These are phyloP conservation scores for Juncus effusus DNA, from an alignment of 176 grass and related monocot genomes.

Conservation along the genomic window DNA sequence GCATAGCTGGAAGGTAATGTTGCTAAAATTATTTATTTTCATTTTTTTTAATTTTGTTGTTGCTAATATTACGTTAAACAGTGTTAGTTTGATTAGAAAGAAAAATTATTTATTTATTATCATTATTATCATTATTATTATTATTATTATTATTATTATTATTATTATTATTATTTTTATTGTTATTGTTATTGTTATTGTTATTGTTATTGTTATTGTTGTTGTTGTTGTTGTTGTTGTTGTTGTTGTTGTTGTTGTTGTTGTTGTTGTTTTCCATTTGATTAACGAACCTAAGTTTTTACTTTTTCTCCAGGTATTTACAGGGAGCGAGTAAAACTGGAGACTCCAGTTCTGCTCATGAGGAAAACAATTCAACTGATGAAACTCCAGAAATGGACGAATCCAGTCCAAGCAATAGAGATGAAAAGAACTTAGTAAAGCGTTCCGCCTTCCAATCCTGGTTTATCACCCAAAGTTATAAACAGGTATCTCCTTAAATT, in stretches of 20 bases:
- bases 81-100: background rate
- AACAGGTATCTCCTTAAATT: slow-evolving; percentile 57
- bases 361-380: slow-evolving; percentile 34
- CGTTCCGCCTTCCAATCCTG: slow-evolving; percentile 41
- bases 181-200: background rate
- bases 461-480: slow-evolving; percentile 83
- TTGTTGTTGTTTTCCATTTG: background rate
- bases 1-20: slow-evolving; percentile 88
- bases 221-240: no score
- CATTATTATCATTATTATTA: no score
- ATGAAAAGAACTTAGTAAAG: slow-evolving; percentile 13
- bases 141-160: no score
- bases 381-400: slow-evolving; percentile 29
- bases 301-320: slow-evolving; percentile 48
- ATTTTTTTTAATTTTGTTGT: background rate
- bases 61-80: background rate
- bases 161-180: background rate
- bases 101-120: background rate
- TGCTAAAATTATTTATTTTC: background rate
- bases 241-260: background rate
- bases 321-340: slow-evolving; percentile 58
- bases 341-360: slow-evolving; percentile 26
- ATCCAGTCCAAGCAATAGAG: slow-evolving; percentile 24
- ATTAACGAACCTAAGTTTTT: background rate
- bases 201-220: no score